These are phyloP conservation scores for Colletotrichum sp. DNA, from an alignment of 2,329 filamentous ascomycete species.

Conservation along the genomic window DNA sequence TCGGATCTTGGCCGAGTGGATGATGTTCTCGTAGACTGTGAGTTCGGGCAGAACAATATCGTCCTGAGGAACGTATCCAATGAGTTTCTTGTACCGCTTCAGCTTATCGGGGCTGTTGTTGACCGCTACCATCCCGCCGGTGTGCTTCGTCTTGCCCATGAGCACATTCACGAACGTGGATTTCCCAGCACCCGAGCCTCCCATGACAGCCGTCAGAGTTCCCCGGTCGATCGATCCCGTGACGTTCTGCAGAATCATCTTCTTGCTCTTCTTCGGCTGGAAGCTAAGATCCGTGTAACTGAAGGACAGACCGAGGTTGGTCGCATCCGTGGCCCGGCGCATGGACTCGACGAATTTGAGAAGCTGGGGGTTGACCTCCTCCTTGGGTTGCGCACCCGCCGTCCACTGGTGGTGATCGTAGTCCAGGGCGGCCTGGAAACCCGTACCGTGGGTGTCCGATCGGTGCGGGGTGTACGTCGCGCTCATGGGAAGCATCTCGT, in stretches of 20 bases:
- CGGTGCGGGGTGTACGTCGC: slow-evolving; percentile 32
- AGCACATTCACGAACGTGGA: slow-evolving; percentile 65
- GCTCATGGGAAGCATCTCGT: slow-evolving; percentile 39
- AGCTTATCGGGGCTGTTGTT: slow-evolving; percentile 55
- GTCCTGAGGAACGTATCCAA: slow-evolving; percentile 67
- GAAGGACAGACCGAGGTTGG: slow-evolving; percentile 58
- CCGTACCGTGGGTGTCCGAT: slow-evolving; percentile 17
- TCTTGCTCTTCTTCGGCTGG: slow-evolving; percentile 47
- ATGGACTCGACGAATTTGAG: slow-evolving; percentile 58
- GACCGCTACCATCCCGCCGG: slow-evolving; percentile 54
- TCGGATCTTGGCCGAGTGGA: slow-evolving; percentile 61
- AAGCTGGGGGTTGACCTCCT: slow-evolving; percentile 42
- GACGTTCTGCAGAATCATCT: slow-evolving; percentile 56
- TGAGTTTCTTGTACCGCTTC: slow-evolving; percentile 61
- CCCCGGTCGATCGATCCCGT: slow-evolving; percentile 60
- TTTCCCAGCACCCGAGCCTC: slow-evolving; percentile 64
- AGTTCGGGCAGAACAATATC: slow-evolving; percentile 65
- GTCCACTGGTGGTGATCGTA: slow-evolving; percentile 24
- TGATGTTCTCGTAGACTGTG: slow-evolving; percentile 66
- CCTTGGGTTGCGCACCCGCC: slow-evolving; percentile 27
- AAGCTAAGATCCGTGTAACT: slow-evolving; percentile 55
- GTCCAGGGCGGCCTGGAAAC: slow-evolving; percentile 42
- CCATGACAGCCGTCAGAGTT: slow-evolving; percentile 64
- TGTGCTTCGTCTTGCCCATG: slow-evolving; percentile 62
- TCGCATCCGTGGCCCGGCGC: slow-evolving; percentile 53